These are phyloP conservation scores for Protomyces arabidopsidicola DNA, from an alignment of 1,139 yeast genomes.

Conservation along the genomic window DNA sequence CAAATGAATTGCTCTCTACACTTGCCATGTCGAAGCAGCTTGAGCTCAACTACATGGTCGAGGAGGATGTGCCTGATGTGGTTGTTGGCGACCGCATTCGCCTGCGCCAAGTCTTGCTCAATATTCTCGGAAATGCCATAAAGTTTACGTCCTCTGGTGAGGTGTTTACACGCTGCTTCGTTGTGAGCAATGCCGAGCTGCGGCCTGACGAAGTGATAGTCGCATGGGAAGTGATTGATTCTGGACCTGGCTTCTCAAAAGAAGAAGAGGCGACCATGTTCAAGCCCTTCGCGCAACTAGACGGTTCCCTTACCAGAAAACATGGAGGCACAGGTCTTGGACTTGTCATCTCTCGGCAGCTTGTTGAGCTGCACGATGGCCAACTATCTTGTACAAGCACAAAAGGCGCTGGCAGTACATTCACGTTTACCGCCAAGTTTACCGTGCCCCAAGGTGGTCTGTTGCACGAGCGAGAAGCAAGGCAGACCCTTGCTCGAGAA, in stretches of 20 bases:
- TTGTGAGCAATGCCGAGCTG: slow-evolving; percentile 5
- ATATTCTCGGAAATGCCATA: slow-evolving; percentile 77
- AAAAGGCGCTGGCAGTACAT: slow-evolving; percentile 75
- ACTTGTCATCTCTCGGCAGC: slow-evolving; percentile 82
- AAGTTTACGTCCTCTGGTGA: slow-evolving; percentile 77
- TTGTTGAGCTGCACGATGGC: slow-evolving; percentile 74
- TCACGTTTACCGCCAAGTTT: slow-evolving; percentile 43
- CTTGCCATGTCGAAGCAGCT: slow-evolving; percentile 72
- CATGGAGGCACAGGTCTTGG: slow-evolving; percentile 61
- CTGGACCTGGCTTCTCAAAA: slow-evolving; percentile 82
- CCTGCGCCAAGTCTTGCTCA: slow-evolving; percentile 82
- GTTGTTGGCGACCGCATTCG: slow-evolving; percentile 86
- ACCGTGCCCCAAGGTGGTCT: slow-evolving; percentile 33
- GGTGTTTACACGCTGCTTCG: slow-evolving; percentile 44
- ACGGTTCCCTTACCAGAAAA: slow-evolving; percentile 39
- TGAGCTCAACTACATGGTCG: slow-evolving; percentile 71
- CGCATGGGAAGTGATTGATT: slow-evolving; percentile 72
- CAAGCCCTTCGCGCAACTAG: slow-evolving; percentile 92
- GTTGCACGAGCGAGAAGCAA: slow-evolving; percentile 23
- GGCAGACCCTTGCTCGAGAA: slow-evolving; percentile 25
- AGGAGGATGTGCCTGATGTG: slow-evolving; percentile 70
- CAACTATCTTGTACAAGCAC: slow-evolving; percentile 59
- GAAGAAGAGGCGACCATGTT: slow-evolving; percentile 58
- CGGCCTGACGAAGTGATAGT: slow-evolving; percentile 44
- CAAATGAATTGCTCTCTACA: slow-evolving; percentile 70